These are phyloP conservation scores for Cercophora samala DNA, from an alignment of 495 filamentous ascomycete species.

Conservation along the genomic window DNA sequence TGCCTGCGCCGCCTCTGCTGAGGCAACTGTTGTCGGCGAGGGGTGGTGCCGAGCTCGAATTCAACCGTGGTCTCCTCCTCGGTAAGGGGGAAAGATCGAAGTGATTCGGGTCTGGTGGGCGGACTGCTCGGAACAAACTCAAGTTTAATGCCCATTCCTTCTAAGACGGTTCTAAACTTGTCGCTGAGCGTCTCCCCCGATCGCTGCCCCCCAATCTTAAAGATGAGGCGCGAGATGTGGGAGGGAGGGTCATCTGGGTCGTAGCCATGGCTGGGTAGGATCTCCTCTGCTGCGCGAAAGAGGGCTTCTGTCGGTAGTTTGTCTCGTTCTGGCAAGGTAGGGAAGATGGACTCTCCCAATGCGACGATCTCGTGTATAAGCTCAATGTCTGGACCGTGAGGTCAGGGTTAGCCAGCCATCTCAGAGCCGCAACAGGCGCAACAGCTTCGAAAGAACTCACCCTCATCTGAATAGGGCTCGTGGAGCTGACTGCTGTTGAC, in stretches of 20 bases:
- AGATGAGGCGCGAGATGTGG: conserved; percentile 71
- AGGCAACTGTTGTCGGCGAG: neutral
- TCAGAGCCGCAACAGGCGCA: neutral
- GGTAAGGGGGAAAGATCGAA: neutral
- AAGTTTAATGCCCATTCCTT: conserved; percentile 31
- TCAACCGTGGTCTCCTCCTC: conserved; percentile 20
- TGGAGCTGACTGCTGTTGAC: conserved; percentile 16
- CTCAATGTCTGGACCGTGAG: conserved; percentile 60
- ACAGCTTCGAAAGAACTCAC: conserved; percentile 37
- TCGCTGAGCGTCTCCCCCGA: conserved; percentile 37
- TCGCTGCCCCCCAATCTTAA: conserved; percentile 66
- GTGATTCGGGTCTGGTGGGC: conserved; percentile 13
- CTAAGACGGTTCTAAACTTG: conserved; percentile 37
- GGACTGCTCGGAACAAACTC: conserved; percentile 29
- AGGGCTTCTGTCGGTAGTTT: conserved; percentile 71
- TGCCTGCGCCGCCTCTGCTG: neutral
- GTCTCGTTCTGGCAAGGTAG: conserved; percentile 54
- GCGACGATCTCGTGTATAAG: conserved; percentile 74
- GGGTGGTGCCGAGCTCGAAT: conserved; percentile 5
- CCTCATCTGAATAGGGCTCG: conserved; percentile 57
- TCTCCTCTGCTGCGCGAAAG: conserved; percentile 73
- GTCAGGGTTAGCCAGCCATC: conserved; percentile 19
- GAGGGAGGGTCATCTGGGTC: conserved; percentile 65
- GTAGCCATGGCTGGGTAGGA: conserved; percentile 63
- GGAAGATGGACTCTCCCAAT: conserved; percentile 59